Evolutionary conservation across 1,139 yeast genomes (phyloP), one percentile per base, ranked within the genome.

Genomic region (Hanseniaspora gamundiae): DNA sequence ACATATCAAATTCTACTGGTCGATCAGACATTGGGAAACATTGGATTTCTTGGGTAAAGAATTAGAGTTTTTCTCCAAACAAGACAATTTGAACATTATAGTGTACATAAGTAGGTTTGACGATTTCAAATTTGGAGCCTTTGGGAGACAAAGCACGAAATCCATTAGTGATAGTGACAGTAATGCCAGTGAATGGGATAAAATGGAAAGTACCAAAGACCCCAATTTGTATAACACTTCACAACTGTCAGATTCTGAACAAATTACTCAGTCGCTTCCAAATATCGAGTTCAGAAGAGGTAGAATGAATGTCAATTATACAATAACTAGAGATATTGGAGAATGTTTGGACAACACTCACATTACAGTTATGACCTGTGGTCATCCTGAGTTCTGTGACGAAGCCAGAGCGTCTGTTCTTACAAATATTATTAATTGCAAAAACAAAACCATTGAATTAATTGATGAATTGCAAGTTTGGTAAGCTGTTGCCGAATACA

Each of bases 321-420:
- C 63, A 33, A 57, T 74, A 38, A 64, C 62, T 2, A 52, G 49
- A 2, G 41, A 73, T 6, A 67, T 76, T 4, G 52, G 51, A 13
- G 45, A 54, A 1, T 70, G 67, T 39, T 60, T 73, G 22, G 53
- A 57, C 20, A 70, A 66, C 52, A 66, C 11, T 49, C 60, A 36
- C 2, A 55, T 71, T 22, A 69, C 70, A 7, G 64, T 70, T 40
- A 60, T 71, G n/a, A 57, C 72, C 1, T 73, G 78, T 53, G 78
- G 76, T 1, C 77, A 73, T 42, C 73, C 74, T 14, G 56, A 60
- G 4, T 66, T 74, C 69, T 76, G 72, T 24, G 85, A 78, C 58
- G 68, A 67, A 39, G 56, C 72, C 13, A 65, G 75, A 55, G 55
- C 55, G 14, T 62, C 7, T 60, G 66, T 36, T 53, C 57, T 20